phyloP scores from a whole-genome alignment of 495 filamentous ascomycete genomes.

The Lindgomyces ingoldianus region DNA sequence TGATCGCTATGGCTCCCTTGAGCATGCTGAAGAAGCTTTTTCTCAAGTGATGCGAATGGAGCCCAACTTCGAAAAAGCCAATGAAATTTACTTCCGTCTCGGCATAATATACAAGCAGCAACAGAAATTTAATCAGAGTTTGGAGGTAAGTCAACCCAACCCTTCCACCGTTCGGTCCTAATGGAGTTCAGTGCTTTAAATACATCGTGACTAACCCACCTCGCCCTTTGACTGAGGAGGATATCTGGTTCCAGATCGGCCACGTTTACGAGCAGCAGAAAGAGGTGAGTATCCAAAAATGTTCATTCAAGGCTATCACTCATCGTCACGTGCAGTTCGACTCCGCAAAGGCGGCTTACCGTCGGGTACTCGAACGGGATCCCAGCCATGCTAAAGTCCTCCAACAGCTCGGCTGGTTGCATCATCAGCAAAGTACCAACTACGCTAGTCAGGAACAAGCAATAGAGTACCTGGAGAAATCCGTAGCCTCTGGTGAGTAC shows the following conservation, averaged over 20 bases:
- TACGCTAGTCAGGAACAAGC: slow-evolving; percentile 91
- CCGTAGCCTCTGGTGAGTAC: slow-evolving; percentile 84
- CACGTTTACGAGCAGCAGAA: slow-evolving; percentile 99
- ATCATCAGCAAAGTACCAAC: slow-evolving; percentile 89
- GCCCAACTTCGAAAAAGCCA: slow-evolving; percentile 96
- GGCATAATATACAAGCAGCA: slow-evolving; percentile 99
- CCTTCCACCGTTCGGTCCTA: slow-evolving; percentile 5
- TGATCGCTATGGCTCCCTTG: slow-evolving; percentile 92
- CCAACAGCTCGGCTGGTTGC: slow-evolving; percentile 96
- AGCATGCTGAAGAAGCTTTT: slow-evolving; percentile 98
- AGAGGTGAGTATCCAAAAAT: slow-evolving; percentile 68
- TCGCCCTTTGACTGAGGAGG: slow-evolving; percentile 90
- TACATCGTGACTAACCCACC: slow-evolving; percentile 96
- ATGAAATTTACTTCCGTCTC: slow-evolving; percentile 97
- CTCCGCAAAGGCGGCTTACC: slow-evolving; percentile 85
- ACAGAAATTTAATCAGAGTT: slow-evolving; percentile 85
- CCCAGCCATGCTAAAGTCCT: slow-evolving; percentile 97
- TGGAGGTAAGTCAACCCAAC: slow-evolving; percentile 66
- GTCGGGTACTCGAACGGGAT: slow-evolving; percentile 89
- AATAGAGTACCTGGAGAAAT: slow-evolving; percentile 97
- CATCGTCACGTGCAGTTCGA: slow-evolving; percentile 67
- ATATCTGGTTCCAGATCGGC: slow-evolving; percentile 99
- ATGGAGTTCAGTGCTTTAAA: slow-evolving; percentile 76
- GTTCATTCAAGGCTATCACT: slow-evolving; percentile 39
- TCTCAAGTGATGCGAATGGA: slow-evolving; percentile 99